Base-by-base conservation (phyloP, 148 eudicot species). In the Talinum fruticosum region DNA sequence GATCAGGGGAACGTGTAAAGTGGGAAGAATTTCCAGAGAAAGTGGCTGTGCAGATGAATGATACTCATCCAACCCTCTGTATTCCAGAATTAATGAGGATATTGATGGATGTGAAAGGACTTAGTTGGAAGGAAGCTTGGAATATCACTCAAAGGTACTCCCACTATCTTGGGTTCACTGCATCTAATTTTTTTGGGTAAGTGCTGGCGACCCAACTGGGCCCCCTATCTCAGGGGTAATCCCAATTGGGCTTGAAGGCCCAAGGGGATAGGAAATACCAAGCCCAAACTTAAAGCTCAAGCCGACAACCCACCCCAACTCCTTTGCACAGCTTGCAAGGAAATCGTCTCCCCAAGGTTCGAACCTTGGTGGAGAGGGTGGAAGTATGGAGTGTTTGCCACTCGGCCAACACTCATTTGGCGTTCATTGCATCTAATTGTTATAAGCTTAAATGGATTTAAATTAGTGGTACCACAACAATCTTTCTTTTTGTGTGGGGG, bases 11-110 rank as follows among this genome's bases (percentile, higher is more conserved):
- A 57, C 78, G 72, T 72, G 87, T 84, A 57, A 84, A 83, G 61
- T 91, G 96, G 96, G 87, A 87, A 66, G 88, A 88, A 34, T 89
- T 91, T 81, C 91, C 96, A 67, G 87, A 88, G 69, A 91, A 89
- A 80, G 96, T 91, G 79, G 96, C 96, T 24, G 91, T 91, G 70
- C 96, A 91, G 83, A 91, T 91, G 96, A 91, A 91, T 83, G 96
- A 91, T 79, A 91, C 96, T 51, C 96, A 91, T 76, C 96, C 96
- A 65, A 91, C 96, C 80, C 89, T 91, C 16, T 91, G 96, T 75
- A 91, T 91, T 21, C 96, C 96, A 24, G 96, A 91, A 81, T 82
- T 91, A 76, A 83, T 91, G 84, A 89, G 96, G 81, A 91, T 91
- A 81, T 78, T 91, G 75, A 84, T 91, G 66, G 96, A 91, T 82